Base-by-base conservation (phyloP, 1,284 basidiomycete species). In the Marasmius fiardii region DNA sequence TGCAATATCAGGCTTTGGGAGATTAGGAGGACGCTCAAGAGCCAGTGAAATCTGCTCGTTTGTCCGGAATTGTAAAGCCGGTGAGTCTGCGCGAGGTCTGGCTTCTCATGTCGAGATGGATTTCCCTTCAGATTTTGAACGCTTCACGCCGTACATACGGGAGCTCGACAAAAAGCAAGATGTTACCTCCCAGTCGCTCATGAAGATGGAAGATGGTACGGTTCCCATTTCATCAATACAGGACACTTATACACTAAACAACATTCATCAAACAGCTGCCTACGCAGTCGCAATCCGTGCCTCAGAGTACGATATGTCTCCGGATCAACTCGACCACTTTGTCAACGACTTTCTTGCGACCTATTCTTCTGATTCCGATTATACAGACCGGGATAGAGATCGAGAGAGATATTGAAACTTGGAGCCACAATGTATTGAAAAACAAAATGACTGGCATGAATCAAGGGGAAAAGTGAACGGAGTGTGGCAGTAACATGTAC, bases 131-230 rank as follows among this genome's bases (percentile, higher is more conserved):
- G 91, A 89, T 60, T 88, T 95, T 63, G 93, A 93, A 61, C 76
- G 75, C 7, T 80, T 91, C 59, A 82, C 83, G 1, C 85, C 88
- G 1, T 78, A 85, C 63, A 76, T 91, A 48, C 74, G 77, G 47
- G 89, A 93, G 55, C 77, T 98, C 47, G 77, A 77, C 48, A 95
- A 93, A 74, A 98, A 99, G 74, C 93, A 98, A 67, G 68, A 74
- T 3, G 92, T 97, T 41, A 96, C 95, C 0, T 74, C 81, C 3
- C 85, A 92, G 61, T 95, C 92, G 10, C 74, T 98, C 23, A 82
- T 89, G 64, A 99, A 98, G 74, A 96, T 98, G 55, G 96, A 99
- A 79, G 85, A 90, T 65, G 92, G 95, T 95, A 61, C 61, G 81
- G 65, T n/a, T 56, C 18, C n/a, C 8, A 6, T 41, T 34, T 44